Percentiles rank a stretch among this genome's conserved stretches.
Conservation (phyloP, 2,329 filamentous ascomycete species). For the Lanzia echinophila region DNA sequence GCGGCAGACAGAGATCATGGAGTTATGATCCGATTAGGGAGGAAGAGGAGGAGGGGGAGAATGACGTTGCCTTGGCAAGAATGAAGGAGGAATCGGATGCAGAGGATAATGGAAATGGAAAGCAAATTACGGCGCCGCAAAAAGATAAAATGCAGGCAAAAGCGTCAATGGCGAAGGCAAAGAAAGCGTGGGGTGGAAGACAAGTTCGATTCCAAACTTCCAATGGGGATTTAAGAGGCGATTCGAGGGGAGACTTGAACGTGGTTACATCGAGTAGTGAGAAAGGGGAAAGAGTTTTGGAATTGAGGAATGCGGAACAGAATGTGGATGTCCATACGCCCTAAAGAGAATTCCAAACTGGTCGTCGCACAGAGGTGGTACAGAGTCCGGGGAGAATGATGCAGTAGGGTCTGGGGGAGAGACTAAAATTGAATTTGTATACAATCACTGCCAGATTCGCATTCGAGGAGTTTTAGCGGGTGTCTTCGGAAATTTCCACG, state of each 20-base stretch:
- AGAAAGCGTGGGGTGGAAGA: slow-evolving; percentile 3
- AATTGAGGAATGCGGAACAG: neutral
- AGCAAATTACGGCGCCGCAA: neutral
- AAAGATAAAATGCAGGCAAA: neutral
- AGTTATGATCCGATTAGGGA: slow-evolving; percentile 8
- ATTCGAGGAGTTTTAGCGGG: too few species aligned
- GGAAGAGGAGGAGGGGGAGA: neutral
- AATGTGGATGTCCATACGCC: slow-evolving; percentile 5
- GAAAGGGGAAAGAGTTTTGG: slow-evolving; percentile 2
- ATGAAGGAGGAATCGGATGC: slow-evolving; percentile 1
- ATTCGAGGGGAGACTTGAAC: neutral
- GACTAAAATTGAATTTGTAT: too few species aligned
- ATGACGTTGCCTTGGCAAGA: neutral
- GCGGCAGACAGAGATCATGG: slow-evolving; percentile 3
- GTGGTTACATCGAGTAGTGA: slow-evolving; percentile 1
- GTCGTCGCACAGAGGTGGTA: too few species aligned
- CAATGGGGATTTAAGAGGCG: neutral
- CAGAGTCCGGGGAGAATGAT: too few species aligned
- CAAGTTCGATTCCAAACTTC: slow-evolving; percentile 6
- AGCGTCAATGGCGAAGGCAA: neutral
- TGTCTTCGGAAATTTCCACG: too few species aligned
- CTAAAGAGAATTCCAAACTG: neutral
- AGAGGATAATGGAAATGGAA: neutral
- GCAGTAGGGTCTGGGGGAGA: neutral
- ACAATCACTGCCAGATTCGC: too few species aligned